phyloP scores from a whole-genome alignment of 2,329 filamentous ascomycete genomes.

The Nemania sp. region DNA sequence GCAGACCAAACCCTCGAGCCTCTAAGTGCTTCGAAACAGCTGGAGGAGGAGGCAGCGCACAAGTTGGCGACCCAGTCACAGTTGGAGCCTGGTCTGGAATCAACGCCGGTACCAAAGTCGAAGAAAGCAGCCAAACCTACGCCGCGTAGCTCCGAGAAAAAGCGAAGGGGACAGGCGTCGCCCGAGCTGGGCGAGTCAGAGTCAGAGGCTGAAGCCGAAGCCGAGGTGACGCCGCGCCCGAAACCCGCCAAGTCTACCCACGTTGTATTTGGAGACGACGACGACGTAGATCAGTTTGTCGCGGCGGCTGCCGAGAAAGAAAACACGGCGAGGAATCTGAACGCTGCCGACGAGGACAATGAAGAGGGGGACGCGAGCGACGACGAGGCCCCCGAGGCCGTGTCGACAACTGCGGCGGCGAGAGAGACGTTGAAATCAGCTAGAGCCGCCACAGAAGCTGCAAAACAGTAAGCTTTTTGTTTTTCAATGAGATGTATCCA shows the following conservation, averaged over 20 bases:
- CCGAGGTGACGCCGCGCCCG: constrained; percentile 22
- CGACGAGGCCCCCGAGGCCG: constrained; percentile 61
- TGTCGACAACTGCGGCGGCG: constrained; percentile 57
- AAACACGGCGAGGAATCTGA: constrained; percentile 6
- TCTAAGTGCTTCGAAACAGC: constrained; percentile 37
- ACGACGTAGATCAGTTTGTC: constrained; percentile 40
- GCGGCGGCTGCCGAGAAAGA: constrained; percentile 31
- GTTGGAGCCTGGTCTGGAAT: constrained; percentile 25
- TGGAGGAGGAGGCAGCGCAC: constrained; percentile 39
- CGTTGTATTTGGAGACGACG: constrained; percentile 39
- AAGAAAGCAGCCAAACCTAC: constrained; percentile 31
- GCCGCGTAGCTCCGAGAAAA: constrained; percentile 34
- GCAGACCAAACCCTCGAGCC: constrained; percentile 24
- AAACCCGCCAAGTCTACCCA: constrained; percentile 36
- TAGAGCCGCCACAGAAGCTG: constrained; percentile 52
- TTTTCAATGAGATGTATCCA: neutral
- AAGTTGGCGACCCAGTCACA: constrained; percentile 30
- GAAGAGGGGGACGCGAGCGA: constrained; percentile 46
- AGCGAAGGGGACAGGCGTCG: neutral
- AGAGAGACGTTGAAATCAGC: constrained; percentile 50
- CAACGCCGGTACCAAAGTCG: constrained; percentile 26
- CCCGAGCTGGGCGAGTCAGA: constrained; percentile 21
- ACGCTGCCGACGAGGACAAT: constrained; percentile 30
- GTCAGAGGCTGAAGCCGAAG: constrained; percentile 17
- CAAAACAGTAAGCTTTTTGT: constrained; percentile 52